Base-by-base conservation (phyloP, 352 stramenopile genomes). In the Lagenidium sp. region DNA sequence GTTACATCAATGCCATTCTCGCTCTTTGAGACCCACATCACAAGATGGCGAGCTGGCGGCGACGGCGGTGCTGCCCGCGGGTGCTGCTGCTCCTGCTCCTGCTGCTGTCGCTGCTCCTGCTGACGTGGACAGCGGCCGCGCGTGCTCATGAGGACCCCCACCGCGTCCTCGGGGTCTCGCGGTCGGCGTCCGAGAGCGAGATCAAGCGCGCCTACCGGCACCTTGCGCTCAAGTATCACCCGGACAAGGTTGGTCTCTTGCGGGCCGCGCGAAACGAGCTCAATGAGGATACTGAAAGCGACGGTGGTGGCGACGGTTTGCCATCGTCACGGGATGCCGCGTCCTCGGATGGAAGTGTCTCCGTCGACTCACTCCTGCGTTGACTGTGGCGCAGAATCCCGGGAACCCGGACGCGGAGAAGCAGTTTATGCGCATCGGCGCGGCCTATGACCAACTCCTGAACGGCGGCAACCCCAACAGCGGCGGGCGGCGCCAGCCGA, bases 161-260 rank as follows among this genome's bases (percentile, higher is more conserved):
- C 59, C 68, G 64, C 41, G 74, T 86, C 41, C 59, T 93, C 38
- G 77, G 75, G 7, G 41, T 93, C 18, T 47, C 48, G 41, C 65
- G 65, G 4, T 75, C 68, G 21, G 75, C 80, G 6, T 78, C 77
- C 6, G 76, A 89, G 42, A 60, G 37, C 36, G 76, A 90, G 50
- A 82, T 93, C 60, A 90, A 90, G 57, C 75, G 74, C 40, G 80
- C 80, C 22, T 96, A 96, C 44, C 68, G 82, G 4, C 61, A 72
- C 30, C 51, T 96, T 22, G 84, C 86, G 21, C 60, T 95, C 30
- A 94, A 96, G 49, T 92, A 80, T 68, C 86, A 96, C 44, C 86
- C 86, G 4, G 86, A 96, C 61, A 95, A 95, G 60, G 82, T 90
- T 7, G 12, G 43, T 36, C 6, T 37, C 11, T 28, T 30, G 13